Percentiles rank a stretch among this genome's conserved stretches.
These are phyloP conservation scores for Boeremia lycopersici DNA, from an alignment of 2,329 filamentous ascomycete genomes.

Conservation along the genomic window DNA sequence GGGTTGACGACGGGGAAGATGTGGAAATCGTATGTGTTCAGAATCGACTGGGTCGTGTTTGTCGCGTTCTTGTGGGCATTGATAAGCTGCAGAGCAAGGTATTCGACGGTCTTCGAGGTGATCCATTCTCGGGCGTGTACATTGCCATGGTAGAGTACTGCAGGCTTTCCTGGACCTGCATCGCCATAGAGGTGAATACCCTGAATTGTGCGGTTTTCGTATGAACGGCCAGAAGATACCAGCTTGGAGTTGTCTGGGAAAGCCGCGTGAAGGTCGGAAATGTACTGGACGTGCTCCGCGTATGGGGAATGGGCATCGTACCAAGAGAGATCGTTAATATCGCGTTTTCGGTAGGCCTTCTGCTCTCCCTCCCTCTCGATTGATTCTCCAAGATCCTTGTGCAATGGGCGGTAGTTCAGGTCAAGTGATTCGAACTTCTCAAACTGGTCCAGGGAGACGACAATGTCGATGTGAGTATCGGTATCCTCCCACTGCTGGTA, in stretches of 20 bases:
- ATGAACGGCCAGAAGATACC: conserved; percentile 26
- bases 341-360: conserved; percentile 48
- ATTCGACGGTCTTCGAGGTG: conserved; percentile 51
- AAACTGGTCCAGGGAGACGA: conserved; percentile 47
- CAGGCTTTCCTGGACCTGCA: conserved; percentile 35
- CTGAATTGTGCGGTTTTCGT: conserved; percentile 29
- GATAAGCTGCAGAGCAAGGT: conserved; percentile 27
- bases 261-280: conserved; percentile 23
- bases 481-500: conserved; percentile 44
- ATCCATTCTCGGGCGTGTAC: conserved; percentile 36
- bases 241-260: conserved; percentile 29
- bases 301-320: conserved; percentile 32
- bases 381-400: conserved; percentile 51
- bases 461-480: conserved; percentile 47
- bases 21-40: conserved; percentile 32
- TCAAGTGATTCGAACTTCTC: conserved; percentile 44
- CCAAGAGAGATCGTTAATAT: conserved; percentile 21
- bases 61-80: conserved; percentile 26
- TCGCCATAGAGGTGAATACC: conserved; percentile 33
- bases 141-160: conserved; percentile 44
- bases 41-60: conserved; percentile 32
- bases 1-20: conserved; percentile 33
- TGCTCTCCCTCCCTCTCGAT: conserved; percentile 45
- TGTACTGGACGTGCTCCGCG: conserved; percentile 27
- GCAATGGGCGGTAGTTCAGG: conserved; percentile 46